A percentile compares a stretch with the other conserved stretches of the same genome.
Evolutionary conservation across 2,329 filamentous ascomycete species (phyloP).

Genomic region (Dactylonectria estremocensis): DNA sequence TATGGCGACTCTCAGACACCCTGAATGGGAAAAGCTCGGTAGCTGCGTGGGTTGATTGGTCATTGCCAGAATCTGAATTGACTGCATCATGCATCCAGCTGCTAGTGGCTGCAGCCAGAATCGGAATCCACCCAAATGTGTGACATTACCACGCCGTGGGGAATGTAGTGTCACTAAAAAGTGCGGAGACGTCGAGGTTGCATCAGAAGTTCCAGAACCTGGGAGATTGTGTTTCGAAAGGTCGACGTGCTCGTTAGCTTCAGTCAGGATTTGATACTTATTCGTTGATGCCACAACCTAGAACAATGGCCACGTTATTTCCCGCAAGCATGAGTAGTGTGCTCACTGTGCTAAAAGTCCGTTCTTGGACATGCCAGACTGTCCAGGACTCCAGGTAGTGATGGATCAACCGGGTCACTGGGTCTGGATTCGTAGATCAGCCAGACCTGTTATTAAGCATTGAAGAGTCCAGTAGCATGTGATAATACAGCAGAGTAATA

Average conservation of each 20-base stretch:
- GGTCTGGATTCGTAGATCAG: no score
- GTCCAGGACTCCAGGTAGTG: no score
- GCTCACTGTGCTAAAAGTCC: no score
- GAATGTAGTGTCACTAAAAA: not conserved
- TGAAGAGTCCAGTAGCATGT: no score
- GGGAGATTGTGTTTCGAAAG: not conserved
- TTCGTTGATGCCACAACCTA: not conserved
- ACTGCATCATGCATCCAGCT: not conserved
- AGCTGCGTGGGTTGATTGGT: not conserved
- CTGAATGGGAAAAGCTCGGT: not conserved
- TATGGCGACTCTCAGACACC: not conserved
- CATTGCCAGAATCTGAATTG: conserved; percentile 9
- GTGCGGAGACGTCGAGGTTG: no score
- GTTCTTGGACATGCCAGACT: no score
- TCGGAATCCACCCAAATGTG: conserved; percentile 7
- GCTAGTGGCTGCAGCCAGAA: conserved; percentile 11
- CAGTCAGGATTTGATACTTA: not conserved
- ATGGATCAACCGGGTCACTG: no score
- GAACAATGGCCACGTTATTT: not conserved
- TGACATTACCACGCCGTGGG: not conserved
- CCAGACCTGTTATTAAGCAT: no score
- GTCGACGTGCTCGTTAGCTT: not conserved
- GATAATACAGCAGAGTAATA: no score
- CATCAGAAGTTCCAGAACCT: not conserved
- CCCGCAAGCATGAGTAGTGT: not conserved